These are phyloP conservation scores for Tritrichomonas foetus DNA, from an alignment of 208 protist species.

Conservation along the genomic window DNA sequence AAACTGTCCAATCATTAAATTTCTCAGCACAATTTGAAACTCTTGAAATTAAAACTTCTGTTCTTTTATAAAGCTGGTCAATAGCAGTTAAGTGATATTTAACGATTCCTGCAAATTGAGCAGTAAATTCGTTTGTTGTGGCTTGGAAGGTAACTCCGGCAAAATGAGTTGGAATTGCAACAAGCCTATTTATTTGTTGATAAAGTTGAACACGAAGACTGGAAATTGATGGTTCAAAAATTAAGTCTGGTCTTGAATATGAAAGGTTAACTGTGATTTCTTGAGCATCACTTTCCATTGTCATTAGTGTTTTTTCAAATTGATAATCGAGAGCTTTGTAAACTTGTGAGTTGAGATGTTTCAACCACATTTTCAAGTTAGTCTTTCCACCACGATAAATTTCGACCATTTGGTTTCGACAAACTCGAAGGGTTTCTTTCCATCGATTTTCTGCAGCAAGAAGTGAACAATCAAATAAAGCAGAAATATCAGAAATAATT, in stretches of 20 bases:
- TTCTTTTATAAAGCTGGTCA: background rate
- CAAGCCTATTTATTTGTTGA: background rate
- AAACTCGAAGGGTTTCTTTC: background rate
- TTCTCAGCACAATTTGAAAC: background rate
- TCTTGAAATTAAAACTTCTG: background rate
- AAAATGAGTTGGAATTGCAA: slow-evolving; percentile 19
- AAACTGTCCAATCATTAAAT: slow-evolving; percentile 12
- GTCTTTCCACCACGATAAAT: background rate
- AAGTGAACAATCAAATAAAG: background rate
- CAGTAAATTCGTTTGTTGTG: background rate
- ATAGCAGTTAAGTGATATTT: background rate
- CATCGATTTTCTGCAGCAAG: background rate
- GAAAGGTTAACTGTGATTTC: background rate
- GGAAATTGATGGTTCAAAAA: background rate
- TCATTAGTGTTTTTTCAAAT: slow-evolving; percentile 7
- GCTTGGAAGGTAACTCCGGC: background rate
- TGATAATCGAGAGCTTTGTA: slow-evolving; percentile 34
- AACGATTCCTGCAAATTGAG: background rate
- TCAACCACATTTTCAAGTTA: slow-evolving; percentile 9
- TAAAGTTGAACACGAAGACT: background rate
- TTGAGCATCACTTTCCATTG: slow-evolving; percentile 36
- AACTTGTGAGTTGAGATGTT: background rate
- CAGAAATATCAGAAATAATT: slow-evolving; percentile 2
- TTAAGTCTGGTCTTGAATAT: background rate
- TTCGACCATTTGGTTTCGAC: background rate